Evolutionary conservation across 768 basidiomycete species (phyloP).

Genomic region (Mrakia frigida): DNA sequence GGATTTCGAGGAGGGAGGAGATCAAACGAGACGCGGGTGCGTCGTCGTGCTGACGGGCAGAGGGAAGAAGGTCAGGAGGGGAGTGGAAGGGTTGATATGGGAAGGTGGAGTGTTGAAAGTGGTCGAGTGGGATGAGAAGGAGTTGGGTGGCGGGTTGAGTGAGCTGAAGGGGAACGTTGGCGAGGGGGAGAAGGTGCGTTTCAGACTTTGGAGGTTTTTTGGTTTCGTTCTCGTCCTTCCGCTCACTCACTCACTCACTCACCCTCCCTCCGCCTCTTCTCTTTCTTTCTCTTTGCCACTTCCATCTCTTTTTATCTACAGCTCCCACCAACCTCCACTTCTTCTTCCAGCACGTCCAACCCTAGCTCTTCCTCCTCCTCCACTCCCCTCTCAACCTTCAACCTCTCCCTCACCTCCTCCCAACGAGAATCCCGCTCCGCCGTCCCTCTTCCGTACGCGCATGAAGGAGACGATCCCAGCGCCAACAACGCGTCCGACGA

Average conservation of each 20-base stretch:
- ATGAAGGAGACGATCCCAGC: constrained; percentile 60
- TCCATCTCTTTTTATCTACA: constrained; percentile 33
- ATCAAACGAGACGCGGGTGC: constrained; percentile 52
- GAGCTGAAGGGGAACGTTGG: neutral
- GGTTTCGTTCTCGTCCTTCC: neutral
- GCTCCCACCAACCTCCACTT: constrained; percentile 15
- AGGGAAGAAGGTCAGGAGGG: constrained; percentile 54
- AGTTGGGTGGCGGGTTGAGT: neutral
- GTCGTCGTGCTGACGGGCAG: constrained; percentile 49
- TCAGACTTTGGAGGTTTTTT: no score
- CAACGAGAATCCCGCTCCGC: constrained; percentile 73
- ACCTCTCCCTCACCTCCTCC: constrained; percentile 71
- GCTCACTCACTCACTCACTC: neutral
- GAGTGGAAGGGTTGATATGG: constrained; percentile 54
- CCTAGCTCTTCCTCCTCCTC: constrained; percentile 48
- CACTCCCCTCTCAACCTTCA: constrained; percentile 58
- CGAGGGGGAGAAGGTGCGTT: constrained; percentile 6
- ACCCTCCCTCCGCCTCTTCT: constrained; percentile 14
- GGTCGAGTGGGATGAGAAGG: constrained; percentile 25
- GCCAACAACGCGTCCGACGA: neutral
- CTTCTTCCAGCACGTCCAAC: constrained; percentile 48
- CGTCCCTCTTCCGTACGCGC: constrained; percentile 85
- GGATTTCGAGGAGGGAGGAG: constrained; percentile 52
- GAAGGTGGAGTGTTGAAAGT: constrained; percentile 49
- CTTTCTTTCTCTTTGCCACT: neutral